phyloP scores from a whole-genome alignment of 2,329 filamentous ascomycete genomes.

The Truncatella angustata region DNA sequence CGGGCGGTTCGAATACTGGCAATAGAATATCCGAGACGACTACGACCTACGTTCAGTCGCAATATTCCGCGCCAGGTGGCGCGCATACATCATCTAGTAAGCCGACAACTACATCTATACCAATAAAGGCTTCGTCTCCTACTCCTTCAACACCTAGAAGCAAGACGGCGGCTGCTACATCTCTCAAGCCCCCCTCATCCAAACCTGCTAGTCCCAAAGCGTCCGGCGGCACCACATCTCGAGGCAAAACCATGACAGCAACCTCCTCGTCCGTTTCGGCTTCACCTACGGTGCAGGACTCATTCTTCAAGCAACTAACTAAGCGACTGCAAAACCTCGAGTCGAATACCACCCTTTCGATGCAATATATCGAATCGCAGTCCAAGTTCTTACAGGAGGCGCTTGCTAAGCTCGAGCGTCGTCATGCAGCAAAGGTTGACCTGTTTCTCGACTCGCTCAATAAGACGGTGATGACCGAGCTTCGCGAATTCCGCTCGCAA shows the following conservation, averaged over 20 bases:
- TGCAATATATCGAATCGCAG: slow-evolving; percentile 96
- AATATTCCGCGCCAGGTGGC: slow-evolving; percentile 9
- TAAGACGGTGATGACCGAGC: slow-evolving; percentile 76
- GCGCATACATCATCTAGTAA: slow-evolving; percentile 13
- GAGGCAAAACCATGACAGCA: slow-evolving; percentile 37
- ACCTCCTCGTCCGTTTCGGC: slow-evolving; percentile 45
- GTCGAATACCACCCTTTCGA: slow-evolving; percentile 84
- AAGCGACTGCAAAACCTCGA: slow-evolving; percentile 91
- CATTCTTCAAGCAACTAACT: slow-evolving; percentile 94
- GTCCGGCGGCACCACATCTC: slow-evolving; percentile 23
- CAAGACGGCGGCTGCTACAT: slow-evolving; percentile 22
- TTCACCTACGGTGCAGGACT: slow-evolving; percentile 87
- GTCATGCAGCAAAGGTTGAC: slow-evolving; percentile 80
- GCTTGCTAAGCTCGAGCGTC: slow-evolving; percentile 81
- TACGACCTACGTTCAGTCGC: no score
- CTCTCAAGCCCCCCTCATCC: slow-evolving; percentile 27
- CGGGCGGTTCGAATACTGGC: no score
- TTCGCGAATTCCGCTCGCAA: slow-evolving; percentile 74
- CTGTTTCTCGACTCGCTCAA: slow-evolving; percentile 85
- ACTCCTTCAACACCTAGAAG: slow-evolving; percentile 18
- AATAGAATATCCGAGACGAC: no score
- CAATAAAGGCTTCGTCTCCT: slow-evolving; percentile 17
- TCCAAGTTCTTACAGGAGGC: slow-evolving; percentile 86
- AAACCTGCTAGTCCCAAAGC: slow-evolving; percentile 16
- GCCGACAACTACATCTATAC: slow-evolving; percentile 9